A percentile compares a stretch with the other conserved stretches of the same genome.
Conservation (phyloP, 2,329 filamentous ascomycete species). For the Fusarium palustre region DNA sequence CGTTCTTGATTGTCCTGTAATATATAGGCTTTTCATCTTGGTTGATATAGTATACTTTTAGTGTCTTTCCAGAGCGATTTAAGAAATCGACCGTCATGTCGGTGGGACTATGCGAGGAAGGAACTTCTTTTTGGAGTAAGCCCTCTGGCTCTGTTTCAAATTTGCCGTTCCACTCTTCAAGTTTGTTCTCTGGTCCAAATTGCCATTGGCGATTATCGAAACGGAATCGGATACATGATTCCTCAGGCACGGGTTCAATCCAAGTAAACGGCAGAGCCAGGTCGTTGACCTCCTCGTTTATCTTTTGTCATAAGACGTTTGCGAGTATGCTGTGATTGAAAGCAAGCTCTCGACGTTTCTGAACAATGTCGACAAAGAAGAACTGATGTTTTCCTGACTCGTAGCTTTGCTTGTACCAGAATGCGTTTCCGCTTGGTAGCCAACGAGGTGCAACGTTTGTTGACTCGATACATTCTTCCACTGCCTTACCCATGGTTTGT, state of each 20-base stretch:
- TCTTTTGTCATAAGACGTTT: constrained; percentile 21
- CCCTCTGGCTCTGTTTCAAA: constrained; percentile 15
- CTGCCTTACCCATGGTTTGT: neutral
- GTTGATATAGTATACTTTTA: constrained; percentile 45
- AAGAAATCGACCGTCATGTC: constrained; percentile 39
- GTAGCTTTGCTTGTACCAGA: constrained; percentile 45
- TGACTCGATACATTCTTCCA: constrained; percentile 15
- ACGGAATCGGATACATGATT: constrained; percentile 36
- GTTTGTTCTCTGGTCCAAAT: constrained; percentile 25
- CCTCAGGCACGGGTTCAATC: constrained; percentile 34
- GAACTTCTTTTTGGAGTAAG: constrained; percentile 34
- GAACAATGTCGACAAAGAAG: constrained; percentile 34
- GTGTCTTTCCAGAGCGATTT: constrained; percentile 37
- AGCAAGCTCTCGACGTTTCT: constrained; percentile 22
- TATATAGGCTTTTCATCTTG: constrained; percentile 30
- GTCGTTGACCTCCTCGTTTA: constrained; percentile 11
- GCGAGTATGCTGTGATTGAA: constrained; percentile 45
- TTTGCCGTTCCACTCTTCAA: constrained; percentile 37
- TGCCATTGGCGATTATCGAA: constrained; percentile 35
- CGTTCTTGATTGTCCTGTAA: constrained; percentile 32
- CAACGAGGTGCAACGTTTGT: constrained; percentile 41
- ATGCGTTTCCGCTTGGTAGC: constrained; percentile 34
- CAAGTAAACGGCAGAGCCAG: constrained; percentile 40
- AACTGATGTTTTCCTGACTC: constrained; percentile 36
- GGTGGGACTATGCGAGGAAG: constrained; percentile 29